A percentile compares a stretch with the other conserved stretches of the same genome.
Conservation (phyloP, 75 land plant species). For the Pinus albicaulis region DNA sequence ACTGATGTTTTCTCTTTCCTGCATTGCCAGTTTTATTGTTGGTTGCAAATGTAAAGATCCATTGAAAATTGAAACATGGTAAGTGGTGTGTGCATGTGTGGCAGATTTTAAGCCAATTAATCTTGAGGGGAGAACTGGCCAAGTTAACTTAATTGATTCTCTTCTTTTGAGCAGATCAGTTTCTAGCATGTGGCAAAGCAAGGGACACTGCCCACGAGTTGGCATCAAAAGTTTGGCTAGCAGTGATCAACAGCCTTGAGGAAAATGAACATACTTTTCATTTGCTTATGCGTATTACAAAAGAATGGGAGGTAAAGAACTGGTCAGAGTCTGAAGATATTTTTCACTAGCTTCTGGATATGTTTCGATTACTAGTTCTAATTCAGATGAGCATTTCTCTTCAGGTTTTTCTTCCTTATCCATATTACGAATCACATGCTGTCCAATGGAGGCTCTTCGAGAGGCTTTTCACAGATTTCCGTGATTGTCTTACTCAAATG, state of each 20-base stretch:
- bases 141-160: neutral
- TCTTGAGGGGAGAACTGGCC: neutral
- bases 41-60: neutral
- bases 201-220: conserved; percentile 78
- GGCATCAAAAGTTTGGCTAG: conserved; percentile 88
- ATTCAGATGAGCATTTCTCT: neutral
- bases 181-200: conserved; percentile 77
- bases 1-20: neutral
- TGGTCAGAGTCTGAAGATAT: neutral
- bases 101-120: neutral
- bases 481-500: conserved; percentile 65
- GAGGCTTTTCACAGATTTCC: conserved; percentile 88
- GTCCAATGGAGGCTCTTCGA: conserved; percentile 89
- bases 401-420: conserved; percentile 83
- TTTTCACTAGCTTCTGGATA: neutral
- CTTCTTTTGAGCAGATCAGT: conserved; percentile 62
- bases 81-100: neutral
- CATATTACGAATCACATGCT: conserved; percentile 72
- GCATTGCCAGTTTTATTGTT: neutral
- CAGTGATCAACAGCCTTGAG: conserved; percentile 79
- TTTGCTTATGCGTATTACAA: conserved; percentile 70
- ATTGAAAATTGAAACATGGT: neutral
- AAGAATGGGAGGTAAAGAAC: conserved; percentile 74
- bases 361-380: neutral
- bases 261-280: conserved; percentile 73